Base-by-base conservation (phyloP, 768 basidiomycete genomes). In the Leccinum truebloodii region DNA sequence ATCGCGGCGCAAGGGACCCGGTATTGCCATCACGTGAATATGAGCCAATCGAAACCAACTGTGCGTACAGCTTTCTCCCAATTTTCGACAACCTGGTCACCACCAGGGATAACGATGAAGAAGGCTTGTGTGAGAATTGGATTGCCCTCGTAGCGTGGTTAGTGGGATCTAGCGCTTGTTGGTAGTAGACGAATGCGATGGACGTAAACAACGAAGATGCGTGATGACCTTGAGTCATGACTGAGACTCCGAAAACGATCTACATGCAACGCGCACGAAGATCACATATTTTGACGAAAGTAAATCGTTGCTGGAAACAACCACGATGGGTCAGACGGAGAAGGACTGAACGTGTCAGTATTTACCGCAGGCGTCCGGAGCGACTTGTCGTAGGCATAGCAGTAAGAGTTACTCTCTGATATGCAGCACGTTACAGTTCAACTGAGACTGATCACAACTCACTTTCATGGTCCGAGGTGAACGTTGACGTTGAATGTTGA, bases 121-220 rank as follows among this genome's bases (percentile, higher is more conserved):
- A 34, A 34, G 32, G 32, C 10, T 34, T 34, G 34, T 4, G 12
- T 34, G 34, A 34, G 12, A 34, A 34, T 34, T 13, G 12, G 34
- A 34, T 34, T 34, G 12, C 34, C 34, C 34, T 5, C 12, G 34
- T 34, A 34, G 34, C 32, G 12, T 12, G 72, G 63, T 83, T 83
- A 3, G 81, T 72, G 1, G 92, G 92, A 71, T 92, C 87, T 34
- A 86, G 80, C 1, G 86, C 68, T 74, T 95, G 92, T 24, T 87
- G 86, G 68, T 89, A 86, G 77, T 87, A 95, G 13, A 81, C 79
- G 69, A 88, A 89, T 3, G 86, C 83, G 65, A 90, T 66, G 52
- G 80, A 63, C 20, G 83, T 81, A 79, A 92, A 91, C 60, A 93
- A 70, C 39, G 78, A 65, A 34, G 13, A 34, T 34, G 34, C 13